These are phyloP conservation scores for Pezicula radicicola DNA, from an alignment of 2,329 filamentous ascomycete genomes.

Conservation along the genomic window DNA sequence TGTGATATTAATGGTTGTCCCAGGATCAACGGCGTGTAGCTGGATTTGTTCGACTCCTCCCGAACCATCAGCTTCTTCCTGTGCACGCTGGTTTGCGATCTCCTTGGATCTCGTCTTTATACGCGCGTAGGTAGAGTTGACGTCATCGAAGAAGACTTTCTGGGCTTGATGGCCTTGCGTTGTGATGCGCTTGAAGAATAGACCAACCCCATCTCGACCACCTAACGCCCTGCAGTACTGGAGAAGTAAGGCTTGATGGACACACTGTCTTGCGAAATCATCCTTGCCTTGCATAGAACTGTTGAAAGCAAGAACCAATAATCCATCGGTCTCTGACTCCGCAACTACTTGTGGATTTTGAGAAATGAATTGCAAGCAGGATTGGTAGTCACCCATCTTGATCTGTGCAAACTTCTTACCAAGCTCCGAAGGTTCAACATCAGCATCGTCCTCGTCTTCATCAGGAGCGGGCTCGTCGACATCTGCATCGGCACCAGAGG, in stretches of 20 bases:
- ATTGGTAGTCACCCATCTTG: constrained; percentile 68
- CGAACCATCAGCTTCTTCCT: constrained; percentile 50
- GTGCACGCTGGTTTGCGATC: constrained; percentile 41
- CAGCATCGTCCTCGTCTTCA: constrained; percentile 63
- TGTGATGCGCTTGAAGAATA: constrained; percentile 97
- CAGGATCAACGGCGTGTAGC: constrained; percentile 91
- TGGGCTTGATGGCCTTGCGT: constrained; percentile 86
- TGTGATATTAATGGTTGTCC: constrained; percentile 84
- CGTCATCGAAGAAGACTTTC: constrained; percentile 89
- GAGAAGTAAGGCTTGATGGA: constrained; percentile 87
- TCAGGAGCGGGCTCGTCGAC: constrained; percentile 53
- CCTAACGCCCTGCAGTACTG: constrained; percentile 88
- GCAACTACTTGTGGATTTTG: constrained; percentile 73
- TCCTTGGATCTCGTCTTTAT: constrained; percentile 69
- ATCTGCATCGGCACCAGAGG: constrained; percentile 59
- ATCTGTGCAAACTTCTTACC: constrained; percentile 83
- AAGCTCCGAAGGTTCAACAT: constrained; percentile 71
- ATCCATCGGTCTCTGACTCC: constrained; percentile 85
- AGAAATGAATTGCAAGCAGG: constrained; percentile 74
- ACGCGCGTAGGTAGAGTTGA: constrained; percentile 79
- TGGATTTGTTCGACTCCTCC: constrained; percentile 93
- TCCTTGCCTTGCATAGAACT: constrained; percentile 73
- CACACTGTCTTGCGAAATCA: constrained; percentile 78
- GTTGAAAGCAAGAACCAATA: constrained; percentile 90
- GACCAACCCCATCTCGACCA: constrained; percentile 78